A percentile compares a stretch with the other conserved stretches of the same genome.
These are phyloP conservation scores for Apiospora saccharicola DNA, from an alignment of 2,329 filamentous ascomycete genomes.

Conservation along the genomic window DNA sequence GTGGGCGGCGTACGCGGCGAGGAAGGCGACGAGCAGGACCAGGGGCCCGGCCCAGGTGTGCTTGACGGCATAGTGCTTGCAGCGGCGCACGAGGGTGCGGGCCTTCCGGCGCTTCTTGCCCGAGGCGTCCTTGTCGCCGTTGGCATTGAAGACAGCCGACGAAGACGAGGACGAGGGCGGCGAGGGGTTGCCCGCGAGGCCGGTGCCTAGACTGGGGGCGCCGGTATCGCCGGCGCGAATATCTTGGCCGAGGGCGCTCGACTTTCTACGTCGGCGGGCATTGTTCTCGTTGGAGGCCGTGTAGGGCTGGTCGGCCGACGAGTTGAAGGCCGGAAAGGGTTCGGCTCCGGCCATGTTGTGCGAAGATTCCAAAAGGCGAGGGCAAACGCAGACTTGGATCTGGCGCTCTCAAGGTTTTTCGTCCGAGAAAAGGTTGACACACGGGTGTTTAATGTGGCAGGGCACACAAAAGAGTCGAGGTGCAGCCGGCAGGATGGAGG, in stretches of 20 bases:
- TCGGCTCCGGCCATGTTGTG: slow-evolving; percentile 54
- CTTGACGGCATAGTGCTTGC: slow-evolving; percentile 59
- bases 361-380: neutral
- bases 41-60: slow-evolving; percentile 73
- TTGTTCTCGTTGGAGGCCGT: slow-evolving; percentile 46
- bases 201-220: slow-evolving; percentile 61
- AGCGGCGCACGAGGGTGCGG: slow-evolving; percentile 61
- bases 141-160: slow-evolving; percentile 28
- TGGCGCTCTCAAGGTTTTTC: slow-evolving; percentile 20
- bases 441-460: neutral
- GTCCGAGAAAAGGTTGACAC: slow-evolving; percentile 9
- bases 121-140: slow-evolving; percentile 35
- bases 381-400: slow-evolving; percentile 11
- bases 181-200: slow-evolving; percentile 53
- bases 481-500: neutral
- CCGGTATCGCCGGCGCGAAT: slow-evolving; percentile 64
- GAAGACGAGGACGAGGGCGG: slow-evolving; percentile 34
- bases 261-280: slow-evolving; percentile 61
- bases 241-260: slow-evolving; percentile 61
- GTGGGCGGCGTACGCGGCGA: slow-evolving; percentile 75
- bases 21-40: slow-evolving; percentile 68
- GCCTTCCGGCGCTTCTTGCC: slow-evolving; percentile 61
- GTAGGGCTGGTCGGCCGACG: slow-evolving; percentile 56
- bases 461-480: neutral
- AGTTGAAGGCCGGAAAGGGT: slow-evolving; percentile 63